A percentile compares a stretch with the other conserved stretches of the same genome.
Evolutionary conservation across 805 yeast species (phyloP).

Genomic region (Metschnikowia borealis): DNA sequence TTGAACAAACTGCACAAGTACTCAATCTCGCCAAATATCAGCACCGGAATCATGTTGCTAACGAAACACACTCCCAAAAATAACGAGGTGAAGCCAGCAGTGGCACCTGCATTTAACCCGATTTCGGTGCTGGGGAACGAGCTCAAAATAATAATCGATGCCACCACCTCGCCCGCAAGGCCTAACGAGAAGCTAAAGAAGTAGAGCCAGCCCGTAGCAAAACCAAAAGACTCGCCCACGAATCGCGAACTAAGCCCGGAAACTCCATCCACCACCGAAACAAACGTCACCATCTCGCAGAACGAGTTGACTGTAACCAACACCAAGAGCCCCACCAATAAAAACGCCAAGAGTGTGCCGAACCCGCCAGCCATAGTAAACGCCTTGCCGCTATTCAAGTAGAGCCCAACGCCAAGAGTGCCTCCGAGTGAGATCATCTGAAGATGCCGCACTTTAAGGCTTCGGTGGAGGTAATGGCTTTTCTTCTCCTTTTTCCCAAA

Average conservation of each 20-base stretch:
- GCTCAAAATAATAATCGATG: conserved; percentile 70
- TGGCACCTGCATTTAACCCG: conserved; percentile 41
- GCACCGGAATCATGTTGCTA: conserved; percentile 63
- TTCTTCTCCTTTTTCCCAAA: background rate
- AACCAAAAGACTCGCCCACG: conserved; percentile 75
- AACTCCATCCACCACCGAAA: conserved; percentile 76
- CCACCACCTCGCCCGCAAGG: conserved; percentile 75
- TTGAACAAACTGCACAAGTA: conserved; percentile 58
- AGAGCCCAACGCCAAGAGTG: conserved; percentile 72
- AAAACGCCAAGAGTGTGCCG: conserved; percentile 67
- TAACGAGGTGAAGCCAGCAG: conserved; percentile 63
- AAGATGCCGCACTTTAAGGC: conserved; percentile 59
- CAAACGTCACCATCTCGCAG: conserved; percentile 77
- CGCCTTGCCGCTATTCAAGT: conserved; percentile 68
- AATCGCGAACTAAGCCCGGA: conserved; percentile 71
- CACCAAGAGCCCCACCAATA: conserved; percentile 61
- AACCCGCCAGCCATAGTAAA: conserved; percentile 72
- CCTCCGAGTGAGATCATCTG: conserved; percentile 81
- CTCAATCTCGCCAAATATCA: conserved; percentile 72
- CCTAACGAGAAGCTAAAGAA: conserved; percentile 71
- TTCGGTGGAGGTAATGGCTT: conserved; percentile 43
- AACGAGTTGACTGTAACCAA: conserved; percentile 67
- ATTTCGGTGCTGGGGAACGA: conserved; percentile 58
- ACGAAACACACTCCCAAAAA: conserved; percentile 43
- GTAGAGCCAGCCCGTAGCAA: conserved; percentile 69